These are phyloP conservation scores for Fragilariopsis cylindrus DNA, from an alignment of 108 stramenopile species.

Conservation along the genomic window DNA sequence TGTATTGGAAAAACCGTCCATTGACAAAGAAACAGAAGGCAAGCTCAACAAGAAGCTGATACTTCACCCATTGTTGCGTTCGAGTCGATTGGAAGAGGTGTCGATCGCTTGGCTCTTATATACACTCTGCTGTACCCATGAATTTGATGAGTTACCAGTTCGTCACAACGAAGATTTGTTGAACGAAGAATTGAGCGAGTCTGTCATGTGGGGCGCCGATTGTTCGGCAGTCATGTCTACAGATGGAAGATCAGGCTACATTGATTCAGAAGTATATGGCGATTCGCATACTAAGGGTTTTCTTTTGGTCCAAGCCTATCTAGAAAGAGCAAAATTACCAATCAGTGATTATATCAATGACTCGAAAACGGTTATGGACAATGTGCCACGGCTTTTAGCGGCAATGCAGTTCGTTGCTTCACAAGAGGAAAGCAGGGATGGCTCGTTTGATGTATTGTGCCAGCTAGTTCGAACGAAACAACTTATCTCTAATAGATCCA, in stretches of 20 bases:
- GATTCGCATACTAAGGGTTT: slow-evolving; percentile 95
- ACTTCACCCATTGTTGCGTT: slow-evolving; percentile 24
- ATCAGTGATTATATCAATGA: slow-evolving; percentile 98
- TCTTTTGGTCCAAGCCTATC: slow-evolving; percentile 91
- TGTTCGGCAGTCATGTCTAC: slow-evolving; percentile 33
- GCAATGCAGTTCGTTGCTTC: slow-evolving; percentile 94
- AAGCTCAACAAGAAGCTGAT: background rate
- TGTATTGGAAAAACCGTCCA: slow-evolving; percentile 5
- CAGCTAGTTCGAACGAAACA: slow-evolving; percentile 48
- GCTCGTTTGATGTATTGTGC: slow-evolving; percentile 62
- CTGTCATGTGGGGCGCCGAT: slow-evolving; percentile 83
- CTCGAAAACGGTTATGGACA: slow-evolving; percentile 93
- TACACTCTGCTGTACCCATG: slow-evolving; percentile 77
- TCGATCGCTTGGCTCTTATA: slow-evolving; percentile 71
- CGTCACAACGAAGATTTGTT: slow-evolving; percentile 97
- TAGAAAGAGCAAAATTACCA: slow-evolving; percentile 82
- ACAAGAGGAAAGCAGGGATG: slow-evolving; percentile 48
- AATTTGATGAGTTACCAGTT: slow-evolving; percentile 97
- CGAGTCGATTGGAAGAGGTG: slow-evolving; percentile 36
- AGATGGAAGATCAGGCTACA: slow-evolving; percentile 34
- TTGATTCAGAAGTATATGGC: slow-evolving; percentile 63
- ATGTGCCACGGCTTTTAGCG: slow-evolving; percentile 91
- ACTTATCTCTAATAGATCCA: slow-evolving; percentile 31
- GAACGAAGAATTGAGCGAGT: slow-evolving; percentile 89
- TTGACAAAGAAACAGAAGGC: background rate